Conservation (phyloP, 169 alveolate species). For the Plasmodium cynomolgi region DNA sequence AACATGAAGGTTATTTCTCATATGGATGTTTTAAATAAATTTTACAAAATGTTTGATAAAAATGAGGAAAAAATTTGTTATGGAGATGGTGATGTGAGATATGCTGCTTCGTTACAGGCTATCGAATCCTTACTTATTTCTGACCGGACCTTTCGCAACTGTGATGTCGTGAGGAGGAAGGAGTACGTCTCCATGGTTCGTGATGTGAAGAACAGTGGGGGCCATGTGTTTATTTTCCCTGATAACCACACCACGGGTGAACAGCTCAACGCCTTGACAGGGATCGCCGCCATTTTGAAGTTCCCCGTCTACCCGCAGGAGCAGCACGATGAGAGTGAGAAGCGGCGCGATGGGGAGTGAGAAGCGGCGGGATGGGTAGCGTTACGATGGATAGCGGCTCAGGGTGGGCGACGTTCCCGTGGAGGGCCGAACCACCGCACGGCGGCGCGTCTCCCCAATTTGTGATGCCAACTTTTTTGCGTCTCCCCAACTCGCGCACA, state of each 20-base stretch:
- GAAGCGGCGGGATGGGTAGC: not conserved
- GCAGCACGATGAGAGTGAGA: not conserved
- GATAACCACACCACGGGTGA: slow-evolving; percentile 83
- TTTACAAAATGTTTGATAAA: slow-evolving; percentile 49
- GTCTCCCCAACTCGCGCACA: not conserved
- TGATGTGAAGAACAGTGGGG: slow-evolving; percentile 77
- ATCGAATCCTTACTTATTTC: slow-evolving; percentile 78
- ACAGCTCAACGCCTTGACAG: slow-evolving; percentile 78
- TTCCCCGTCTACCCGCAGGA: slow-evolving; percentile 21
- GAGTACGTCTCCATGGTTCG: slow-evolving; percentile 67
- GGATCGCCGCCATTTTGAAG: slow-evolving; percentile 80
- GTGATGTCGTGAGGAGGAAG: slow-evolving; percentile 69
- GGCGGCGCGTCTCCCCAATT: not conserved
- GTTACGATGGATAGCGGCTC: no score
- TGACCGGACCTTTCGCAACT: slow-evolving; percentile 76
- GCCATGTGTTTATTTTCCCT: slow-evolving; percentile 75
- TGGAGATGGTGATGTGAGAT: slow-evolving; percentile 11
- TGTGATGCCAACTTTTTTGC: not conserved
- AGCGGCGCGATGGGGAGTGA: not conserved
- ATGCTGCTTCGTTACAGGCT: slow-evolving; percentile 76
- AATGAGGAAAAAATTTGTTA: slow-evolving; percentile 39
- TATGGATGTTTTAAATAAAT: slow-evolving; percentile 16
- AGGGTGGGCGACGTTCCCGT: not conserved
- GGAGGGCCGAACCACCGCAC: not conserved
- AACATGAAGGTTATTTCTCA: slow-evolving; percentile 51